A percentile compares a stretch with the other conserved stretches of the same genome.
Conservation (phyloP, 2,329 filamentous ascomycete genomes). For the Xylariales sp. region DNA sequence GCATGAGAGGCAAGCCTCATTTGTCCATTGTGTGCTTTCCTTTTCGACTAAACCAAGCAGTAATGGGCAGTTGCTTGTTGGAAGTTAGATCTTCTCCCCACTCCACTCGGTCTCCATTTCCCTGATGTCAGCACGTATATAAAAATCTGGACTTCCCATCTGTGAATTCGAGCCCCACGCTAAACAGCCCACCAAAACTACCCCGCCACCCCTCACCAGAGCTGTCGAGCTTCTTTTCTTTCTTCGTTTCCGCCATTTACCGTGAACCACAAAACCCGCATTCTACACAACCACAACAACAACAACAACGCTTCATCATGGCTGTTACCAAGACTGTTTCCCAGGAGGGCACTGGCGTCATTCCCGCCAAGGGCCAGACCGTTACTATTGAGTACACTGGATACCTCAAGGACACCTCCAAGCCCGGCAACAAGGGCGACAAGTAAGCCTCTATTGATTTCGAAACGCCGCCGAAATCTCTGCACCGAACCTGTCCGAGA, state of each 20-base stretch:
- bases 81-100: too few species aligned
- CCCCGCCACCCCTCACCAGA: slow-evolving; percentile 6
- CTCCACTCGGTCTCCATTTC: too few species aligned
- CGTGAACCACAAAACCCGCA: slow-evolving; percentile 9
- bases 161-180: slow-evolving; percentile 1
- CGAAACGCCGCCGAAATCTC: too few species aligned
- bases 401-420: slow-evolving; percentile 66
- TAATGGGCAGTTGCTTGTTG: too few species aligned
- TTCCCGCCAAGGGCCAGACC: slow-evolving; percentile 61
- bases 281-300: slow-evolving; percentile 8
- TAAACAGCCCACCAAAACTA: slow-evolving; percentile 8
- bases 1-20: too few species aligned
- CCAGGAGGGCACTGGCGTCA: slow-evolving; percentile 56
- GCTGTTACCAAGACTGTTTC: slow-evolving; percentile 67
- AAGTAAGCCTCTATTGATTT: too few species aligned
- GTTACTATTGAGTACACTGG: slow-evolving; percentile 92
- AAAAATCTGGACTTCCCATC: too few species aligned
- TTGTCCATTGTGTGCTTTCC: too few species aligned
- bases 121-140: too few species aligned
- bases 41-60: too few species aligned
- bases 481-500: too few species aligned
- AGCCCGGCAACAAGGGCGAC: slow-evolving; percentile 61
- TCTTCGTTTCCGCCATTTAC: neutral
- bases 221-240: neutral
- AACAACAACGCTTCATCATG: slow-evolving; percentile 44